Evolutionary conservation across 225 moss, liverwort and hornwort species (phyloP).

Genomic region (Pseudisothecium myosuroides): DNA sequence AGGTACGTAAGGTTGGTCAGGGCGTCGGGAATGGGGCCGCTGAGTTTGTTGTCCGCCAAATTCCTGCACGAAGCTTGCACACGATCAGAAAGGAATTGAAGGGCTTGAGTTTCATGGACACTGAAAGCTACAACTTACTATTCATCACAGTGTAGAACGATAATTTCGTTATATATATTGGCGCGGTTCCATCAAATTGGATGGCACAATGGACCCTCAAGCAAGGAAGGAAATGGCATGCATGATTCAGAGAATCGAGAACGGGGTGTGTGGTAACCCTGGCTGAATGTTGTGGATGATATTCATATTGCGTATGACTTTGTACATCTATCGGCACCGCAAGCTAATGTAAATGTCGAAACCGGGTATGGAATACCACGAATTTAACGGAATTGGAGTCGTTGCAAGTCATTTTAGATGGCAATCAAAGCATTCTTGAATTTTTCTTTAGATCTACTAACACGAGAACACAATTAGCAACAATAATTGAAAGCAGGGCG

Average conservation of each 20-base stretch:
- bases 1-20: constrained; percentile 52
- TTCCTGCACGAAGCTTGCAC: constrained; percentile 32
- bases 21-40: constrained; percentile 52
- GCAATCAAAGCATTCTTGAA: not conserved
- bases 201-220: not conserved
- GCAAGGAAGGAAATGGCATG: not conserved
- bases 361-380: not conserved
- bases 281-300: no score
- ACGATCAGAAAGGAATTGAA: not conserved
- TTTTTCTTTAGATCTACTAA: not conserved
- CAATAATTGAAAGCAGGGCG: not conserved
- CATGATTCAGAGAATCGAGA: not conserved
- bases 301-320: not conserved
- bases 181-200: not conserved
- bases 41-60: constrained; percentile 64
- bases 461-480: not conserved
- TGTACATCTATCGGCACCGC: no score
- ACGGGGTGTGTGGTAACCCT: no score
- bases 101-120: not conserved
- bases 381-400: not conserved
- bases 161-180: not conserved
- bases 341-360: not conserved
- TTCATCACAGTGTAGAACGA: not conserved
- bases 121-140: not conserved
- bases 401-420: not conserved